Conservation (phyloP, 257 asterid genomes). For the Fraxinus pennsylvanica region DNA sequence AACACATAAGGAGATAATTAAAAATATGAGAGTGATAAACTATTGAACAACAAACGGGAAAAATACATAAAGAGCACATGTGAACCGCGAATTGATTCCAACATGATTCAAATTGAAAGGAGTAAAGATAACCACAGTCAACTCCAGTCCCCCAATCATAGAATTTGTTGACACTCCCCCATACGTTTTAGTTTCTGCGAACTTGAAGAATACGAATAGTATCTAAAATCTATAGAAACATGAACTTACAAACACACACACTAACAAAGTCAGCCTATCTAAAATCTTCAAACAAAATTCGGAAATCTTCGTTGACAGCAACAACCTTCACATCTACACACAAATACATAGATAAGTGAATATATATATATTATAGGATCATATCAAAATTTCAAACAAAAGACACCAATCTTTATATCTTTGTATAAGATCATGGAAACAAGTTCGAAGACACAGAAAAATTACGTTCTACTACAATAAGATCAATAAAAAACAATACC, state of each 20-base stretch:
- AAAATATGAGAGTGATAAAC: neutral
- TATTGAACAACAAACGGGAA: constrained; percentile 15
- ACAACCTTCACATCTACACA: neutral
- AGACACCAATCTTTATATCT: too few species aligned
- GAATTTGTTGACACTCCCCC: neutral
- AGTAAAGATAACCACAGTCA: constrained; percentile 18
- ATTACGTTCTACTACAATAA: too few species aligned
- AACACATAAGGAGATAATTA: constrained; percentile 22
- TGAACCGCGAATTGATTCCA: neutral
- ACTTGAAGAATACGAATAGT: neutral
- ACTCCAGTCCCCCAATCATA: neutral
- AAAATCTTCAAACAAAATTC: constrained; percentile 16
- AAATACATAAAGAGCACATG: constrained; percentile 7
- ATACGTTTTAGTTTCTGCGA: neutral
- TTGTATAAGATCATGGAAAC: neutral
- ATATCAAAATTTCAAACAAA: neutral
- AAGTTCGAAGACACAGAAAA: neutral
- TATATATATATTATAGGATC: neutral
- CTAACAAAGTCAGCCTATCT: neutral
- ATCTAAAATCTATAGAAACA: neutral
- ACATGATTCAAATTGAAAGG: constrained; percentile 10
- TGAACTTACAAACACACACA: neutral
- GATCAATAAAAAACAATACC: neutral
- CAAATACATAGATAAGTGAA: constrained; percentile 6
- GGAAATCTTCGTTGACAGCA: constrained; percentile 3